These are phyloP conservation scores for Calonectria pteridis DNA, from an alignment of 2,329 filamentous ascomycete species.

Conservation along the genomic window DNA sequence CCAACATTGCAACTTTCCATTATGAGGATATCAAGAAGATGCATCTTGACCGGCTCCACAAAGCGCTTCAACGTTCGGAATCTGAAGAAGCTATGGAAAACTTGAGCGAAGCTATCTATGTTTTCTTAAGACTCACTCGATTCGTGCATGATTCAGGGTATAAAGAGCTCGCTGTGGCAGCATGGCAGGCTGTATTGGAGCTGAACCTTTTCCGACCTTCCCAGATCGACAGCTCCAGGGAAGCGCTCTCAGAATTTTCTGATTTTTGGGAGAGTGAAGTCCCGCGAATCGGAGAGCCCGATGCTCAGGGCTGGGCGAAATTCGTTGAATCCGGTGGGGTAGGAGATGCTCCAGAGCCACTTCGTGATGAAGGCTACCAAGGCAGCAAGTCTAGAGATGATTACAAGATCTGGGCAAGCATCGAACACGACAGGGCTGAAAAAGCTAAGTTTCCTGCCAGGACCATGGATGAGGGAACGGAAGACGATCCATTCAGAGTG, in stretches of 20 bases:
- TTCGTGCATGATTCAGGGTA: conserved; percentile 85
- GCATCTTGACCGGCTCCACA: conserved; percentile 65
- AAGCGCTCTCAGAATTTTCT: conserved; percentile 63
- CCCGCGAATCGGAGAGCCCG: conserved; percentile 80
- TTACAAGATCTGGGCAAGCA: conserved; percentile 63
- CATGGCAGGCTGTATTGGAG: conserved; percentile 88
- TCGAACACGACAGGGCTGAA: conserved; percentile 65
- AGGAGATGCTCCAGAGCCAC: conserved; percentile 57
- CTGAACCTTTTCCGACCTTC: conserved; percentile 73
- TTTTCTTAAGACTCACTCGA: conserved; percentile 80
- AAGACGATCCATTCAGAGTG: conserved; percentile 86
- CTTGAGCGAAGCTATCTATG: conserved; percentile 65
- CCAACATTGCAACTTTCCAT: conserved; percentile 73
- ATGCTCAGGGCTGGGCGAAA: conserved; percentile 77
- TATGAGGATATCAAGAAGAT: conserved; percentile 74
- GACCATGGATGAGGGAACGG: conserved; percentile 78
- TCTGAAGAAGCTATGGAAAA: conserved; percentile 7
- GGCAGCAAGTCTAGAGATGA: conserved; percentile 53
- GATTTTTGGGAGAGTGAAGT: conserved; percentile 91
- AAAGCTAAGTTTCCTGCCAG: conserved; percentile 74
- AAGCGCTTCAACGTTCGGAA: conserved; percentile 24
- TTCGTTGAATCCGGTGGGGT: conserved; percentile 55
- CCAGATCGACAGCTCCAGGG: conserved; percentile 40
- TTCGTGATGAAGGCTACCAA: conserved; percentile 23
- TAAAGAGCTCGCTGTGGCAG: conserved; percentile 78